Evolutionary conservation across 345 rosid species (phyloP).

Genomic region (Draba incana): DNA sequence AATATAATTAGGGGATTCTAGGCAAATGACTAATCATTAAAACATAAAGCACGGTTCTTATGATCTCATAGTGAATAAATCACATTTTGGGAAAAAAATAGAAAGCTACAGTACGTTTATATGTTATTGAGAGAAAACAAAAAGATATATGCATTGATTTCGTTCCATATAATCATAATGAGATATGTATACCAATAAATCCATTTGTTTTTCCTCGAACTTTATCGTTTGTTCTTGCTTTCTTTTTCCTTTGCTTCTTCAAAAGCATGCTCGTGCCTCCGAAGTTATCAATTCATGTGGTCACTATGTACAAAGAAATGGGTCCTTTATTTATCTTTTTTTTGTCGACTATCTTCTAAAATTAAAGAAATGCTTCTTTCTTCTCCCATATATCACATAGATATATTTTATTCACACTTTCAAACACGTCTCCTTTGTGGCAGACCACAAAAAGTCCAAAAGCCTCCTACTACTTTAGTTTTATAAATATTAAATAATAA

Average conservation of each 20-base stretch:
- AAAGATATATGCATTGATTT: background rate
- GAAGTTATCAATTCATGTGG: constrained; percentile 38
- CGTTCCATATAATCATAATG: constrained; percentile 26
- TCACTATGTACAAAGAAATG: constrained; percentile 27
- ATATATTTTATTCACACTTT: constrained; percentile 37
- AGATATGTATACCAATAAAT: constrained; percentile 10
- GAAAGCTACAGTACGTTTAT: too few species aligned
- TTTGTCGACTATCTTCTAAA: background rate
- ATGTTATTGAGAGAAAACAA: background rate
- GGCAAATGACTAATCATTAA: too few species aligned
- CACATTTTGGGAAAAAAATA: too few species aligned
- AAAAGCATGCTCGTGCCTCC: constrained; percentile 41
- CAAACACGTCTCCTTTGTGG: constrained; percentile 43
- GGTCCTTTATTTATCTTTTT: constrained; percentile 3
- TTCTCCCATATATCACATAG: constrained; percentile 4
- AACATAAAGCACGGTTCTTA: too few species aligned
- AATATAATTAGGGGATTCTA: too few species aligned
- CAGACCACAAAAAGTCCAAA: constrained; percentile 41
- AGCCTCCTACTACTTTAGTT: constrained; percentile 23
- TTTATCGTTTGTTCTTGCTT: constrained; percentile 20
- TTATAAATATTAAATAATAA: background rate
- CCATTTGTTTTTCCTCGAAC: background rate
- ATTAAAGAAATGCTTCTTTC: constrained; percentile 30
- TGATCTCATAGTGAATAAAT: too few species aligned
- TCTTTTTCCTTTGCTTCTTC: constrained; percentile 3